Percentiles rank a stretch among this genome's conserved stretches.
Evolutionary conservation across 2,329 filamentous ascomycete species (phyloP).

Genomic region (Colletotrichum somersetense): DNA sequence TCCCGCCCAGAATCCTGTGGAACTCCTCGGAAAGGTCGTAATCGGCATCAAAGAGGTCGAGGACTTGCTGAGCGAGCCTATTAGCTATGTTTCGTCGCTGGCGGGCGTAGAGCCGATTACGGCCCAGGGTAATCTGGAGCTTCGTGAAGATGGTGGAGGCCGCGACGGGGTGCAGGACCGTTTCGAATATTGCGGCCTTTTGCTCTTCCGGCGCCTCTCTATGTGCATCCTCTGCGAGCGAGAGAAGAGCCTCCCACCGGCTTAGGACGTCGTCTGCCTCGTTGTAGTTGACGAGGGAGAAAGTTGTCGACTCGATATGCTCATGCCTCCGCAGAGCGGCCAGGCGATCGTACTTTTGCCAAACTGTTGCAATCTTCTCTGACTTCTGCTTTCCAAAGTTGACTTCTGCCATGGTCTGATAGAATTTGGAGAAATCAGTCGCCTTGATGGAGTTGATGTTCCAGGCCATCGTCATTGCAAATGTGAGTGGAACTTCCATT

Average conservation of each 20-base stretch:
- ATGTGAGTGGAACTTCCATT: conserved; percentile 66
- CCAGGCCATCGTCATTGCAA: conserved; percentile 69
- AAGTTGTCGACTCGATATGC: conserved; percentile 67
- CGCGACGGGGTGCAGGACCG: conserved; percentile 70
- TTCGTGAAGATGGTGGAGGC: conserved; percentile 68
- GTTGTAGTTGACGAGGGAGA: conserved; percentile 69
- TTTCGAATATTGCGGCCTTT: conserved; percentile 69
- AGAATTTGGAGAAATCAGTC: conserved; percentile 51
- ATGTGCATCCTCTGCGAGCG: conserved; percentile 51
- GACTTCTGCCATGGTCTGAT: conserved; percentile 20
- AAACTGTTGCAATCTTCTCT: conserved; percentile 60
- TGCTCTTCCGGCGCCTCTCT: conserved; percentile 46
- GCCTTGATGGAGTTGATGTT: conserved; percentile 61
- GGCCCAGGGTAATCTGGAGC: conserved; percentile 59
- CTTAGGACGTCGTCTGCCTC: conserved; percentile 69
- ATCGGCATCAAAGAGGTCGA: conserved; percentile 65
- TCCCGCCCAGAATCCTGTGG: conserved; percentile 62
- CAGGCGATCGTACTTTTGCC: conserved; percentile 64
- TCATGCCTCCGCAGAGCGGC: conserved; percentile 70
- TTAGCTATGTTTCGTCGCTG: conserved; percentile 71
- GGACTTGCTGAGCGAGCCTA: conserved; percentile 57
- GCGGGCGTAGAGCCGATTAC: conserved; percentile 66
- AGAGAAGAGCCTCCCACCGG: conserved; percentile 52
- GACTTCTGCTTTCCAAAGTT: conserved; percentile 61
- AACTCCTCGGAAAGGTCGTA: conserved; percentile 63